A percentile compares a stretch with the other conserved stretches of the same genome.
Evolutionary conservation across 73 alveolate species (phyloP).

Genomic region (Blepharisma stoltei): DNA sequence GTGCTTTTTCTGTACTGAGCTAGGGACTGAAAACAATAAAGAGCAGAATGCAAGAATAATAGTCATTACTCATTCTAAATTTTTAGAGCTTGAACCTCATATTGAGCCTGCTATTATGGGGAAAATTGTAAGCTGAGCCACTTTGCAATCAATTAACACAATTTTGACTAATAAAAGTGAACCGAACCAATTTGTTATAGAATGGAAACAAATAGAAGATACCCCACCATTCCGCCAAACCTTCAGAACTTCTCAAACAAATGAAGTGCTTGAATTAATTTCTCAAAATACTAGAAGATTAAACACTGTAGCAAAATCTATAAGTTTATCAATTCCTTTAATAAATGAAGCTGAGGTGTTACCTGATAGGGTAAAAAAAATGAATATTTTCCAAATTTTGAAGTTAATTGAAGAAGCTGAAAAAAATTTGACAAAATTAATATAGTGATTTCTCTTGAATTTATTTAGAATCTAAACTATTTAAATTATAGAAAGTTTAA

Average conservation of each 20-base stretch:
- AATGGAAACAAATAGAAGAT: conserved; percentile 32
- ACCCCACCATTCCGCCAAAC: conserved; percentile 1
- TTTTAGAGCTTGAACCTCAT: neutral
- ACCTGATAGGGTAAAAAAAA: conserved; percentile 26
- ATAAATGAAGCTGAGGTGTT: conserved; percentile 27
- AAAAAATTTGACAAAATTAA: neutral
- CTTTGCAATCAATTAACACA: conserved; percentile 1
- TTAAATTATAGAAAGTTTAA: too few species aligned
- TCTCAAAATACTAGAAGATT: neutral
- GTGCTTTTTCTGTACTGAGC: conserved; percentile 7
- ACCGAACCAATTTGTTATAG: neutral
- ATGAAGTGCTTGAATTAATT: conserved; percentile 12
- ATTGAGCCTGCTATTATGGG: conserved; percentile 18
- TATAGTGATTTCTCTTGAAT: too few species aligned
- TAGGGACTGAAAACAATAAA: neutral
- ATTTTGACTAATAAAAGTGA: neutral
- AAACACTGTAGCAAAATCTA: neutral
- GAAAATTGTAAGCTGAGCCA: conserved; percentile 12
- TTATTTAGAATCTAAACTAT: too few species aligned
- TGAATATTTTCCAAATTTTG: conserved; percentile 22
- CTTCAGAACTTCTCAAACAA: conserved; percentile 9
- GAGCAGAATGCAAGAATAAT: neutral
- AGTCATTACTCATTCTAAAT: neutral
- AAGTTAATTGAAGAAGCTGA: conserved; percentile 1
- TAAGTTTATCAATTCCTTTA: neutral